Percentiles rank a stretch among this genome's conserved stretches.
Conservation (phyloP, 768 basidiomycete genomes). For the Mrakia frigida region DNA sequence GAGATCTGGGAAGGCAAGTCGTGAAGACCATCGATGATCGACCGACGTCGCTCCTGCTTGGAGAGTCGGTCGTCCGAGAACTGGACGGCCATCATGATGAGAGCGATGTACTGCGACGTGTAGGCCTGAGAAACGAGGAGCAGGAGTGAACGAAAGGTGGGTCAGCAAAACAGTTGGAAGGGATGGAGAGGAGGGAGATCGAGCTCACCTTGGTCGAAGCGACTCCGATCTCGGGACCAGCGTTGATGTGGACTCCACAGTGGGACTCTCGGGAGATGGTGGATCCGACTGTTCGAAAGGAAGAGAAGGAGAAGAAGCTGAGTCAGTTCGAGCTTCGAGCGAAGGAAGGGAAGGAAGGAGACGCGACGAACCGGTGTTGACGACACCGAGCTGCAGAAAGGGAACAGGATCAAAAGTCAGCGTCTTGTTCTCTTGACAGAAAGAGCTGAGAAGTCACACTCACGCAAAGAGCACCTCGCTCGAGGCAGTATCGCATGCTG, state of each 20-base stretch:
- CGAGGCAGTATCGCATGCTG: conserved; percentile 90
- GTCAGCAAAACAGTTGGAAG: not conserved
- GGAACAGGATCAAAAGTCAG: not conserved
- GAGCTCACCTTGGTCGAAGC: conserved; percentile 76
- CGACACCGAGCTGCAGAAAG: conserved; percentile 62
- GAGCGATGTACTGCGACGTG: conserved; percentile 96
- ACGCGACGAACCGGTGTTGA: conserved; percentile 61
- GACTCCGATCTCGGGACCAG: conserved; percentile 79
- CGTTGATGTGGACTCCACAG: conserved; percentile 99
- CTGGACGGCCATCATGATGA: conserved; percentile 97
- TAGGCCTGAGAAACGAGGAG: conserved; percentile 54
- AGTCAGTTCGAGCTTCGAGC: not conserved
- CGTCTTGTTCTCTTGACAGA: not conserved
- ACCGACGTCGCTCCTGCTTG: conserved; percentile 77
- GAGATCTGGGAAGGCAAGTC: conserved; percentile 85
- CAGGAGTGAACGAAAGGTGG: not conserved
- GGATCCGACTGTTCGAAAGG: conserved; percentile 63
- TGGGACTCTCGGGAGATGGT: conserved; percentile 97
- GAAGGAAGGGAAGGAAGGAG: not conserved
- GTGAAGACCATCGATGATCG: conserved; percentile 90
- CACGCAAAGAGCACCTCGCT: conserved; percentile 85
- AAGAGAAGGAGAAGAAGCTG: not conserved
- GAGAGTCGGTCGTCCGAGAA: conserved; percentile 95
- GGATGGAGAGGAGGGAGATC: not conserved
- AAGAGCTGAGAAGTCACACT: not conserved